phyloP scores from a whole-genome alignment of 2,329 filamentous ascomycete species.

The Diaporthe ampelina region DNA sequence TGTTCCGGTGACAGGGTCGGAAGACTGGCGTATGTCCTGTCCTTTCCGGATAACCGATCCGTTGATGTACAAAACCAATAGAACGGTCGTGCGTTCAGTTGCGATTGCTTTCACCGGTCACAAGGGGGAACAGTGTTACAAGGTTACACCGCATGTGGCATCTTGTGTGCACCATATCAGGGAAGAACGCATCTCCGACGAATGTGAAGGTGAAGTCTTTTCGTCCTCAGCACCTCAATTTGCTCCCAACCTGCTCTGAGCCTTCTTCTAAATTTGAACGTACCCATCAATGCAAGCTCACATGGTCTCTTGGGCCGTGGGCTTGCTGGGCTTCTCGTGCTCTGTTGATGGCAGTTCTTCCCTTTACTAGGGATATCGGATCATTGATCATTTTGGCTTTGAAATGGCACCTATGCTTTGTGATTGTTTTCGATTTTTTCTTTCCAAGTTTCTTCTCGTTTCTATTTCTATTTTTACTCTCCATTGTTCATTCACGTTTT shows the following conservation, averaged over 20 bases:
- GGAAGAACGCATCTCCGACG: neutral
- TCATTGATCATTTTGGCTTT: too few relatives aligned
- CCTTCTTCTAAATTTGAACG: neutral
- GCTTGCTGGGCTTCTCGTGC: neutral
- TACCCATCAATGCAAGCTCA: neutral
- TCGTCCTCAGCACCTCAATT: too few relatives aligned
- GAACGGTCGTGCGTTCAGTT: neutral
- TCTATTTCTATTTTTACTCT: too few relatives aligned
- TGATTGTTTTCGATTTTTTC: neutral
- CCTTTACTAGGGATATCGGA: neutral
- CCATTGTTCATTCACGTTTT: neutral
- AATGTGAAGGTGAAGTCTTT: neutral
- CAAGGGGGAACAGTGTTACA: too few relatives aligned
- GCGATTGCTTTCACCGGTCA: neutral
- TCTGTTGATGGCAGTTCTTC: neutral
- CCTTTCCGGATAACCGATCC: neutral
- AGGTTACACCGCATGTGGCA: neutral
- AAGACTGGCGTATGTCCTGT: neutral
- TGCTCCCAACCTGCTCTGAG: neutral
- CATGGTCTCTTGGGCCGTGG: neutral
- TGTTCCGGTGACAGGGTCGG: neutral
- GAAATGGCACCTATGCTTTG: too few relatives aligned
- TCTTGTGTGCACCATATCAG: neutral
- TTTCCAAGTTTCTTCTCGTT: neutral
- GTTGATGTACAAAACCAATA: neutral